phyloP scores from a whole-genome alignment of 1,139 yeast species.

The Blastobotrys buckinghamii region DNA sequence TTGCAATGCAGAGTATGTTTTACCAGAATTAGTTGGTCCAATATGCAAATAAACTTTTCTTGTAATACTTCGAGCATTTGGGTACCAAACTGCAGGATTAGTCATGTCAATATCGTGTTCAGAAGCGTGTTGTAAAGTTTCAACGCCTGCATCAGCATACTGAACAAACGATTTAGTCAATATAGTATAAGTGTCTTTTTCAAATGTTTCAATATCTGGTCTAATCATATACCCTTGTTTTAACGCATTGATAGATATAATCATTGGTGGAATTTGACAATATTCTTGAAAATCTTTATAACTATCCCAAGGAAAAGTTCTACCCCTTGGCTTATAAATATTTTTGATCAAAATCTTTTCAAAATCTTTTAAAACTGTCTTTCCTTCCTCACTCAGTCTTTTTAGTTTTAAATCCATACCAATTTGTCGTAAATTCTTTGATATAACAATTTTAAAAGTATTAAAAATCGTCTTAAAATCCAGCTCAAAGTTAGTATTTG shows the following conservation, averaged over 20 bases:
- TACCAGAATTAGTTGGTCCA: slow-evolving; percentile 98
- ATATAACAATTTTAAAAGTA: too few species aligned
- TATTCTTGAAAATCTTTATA: slow-evolving; percentile 8
- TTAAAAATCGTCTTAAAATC: too few species aligned
- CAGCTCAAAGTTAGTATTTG: too few species aligned
- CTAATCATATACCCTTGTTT: not conserved
- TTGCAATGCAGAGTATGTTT: slow-evolving; percentile 77
- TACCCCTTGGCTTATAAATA: not conserved
- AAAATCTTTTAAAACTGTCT: not conserved
- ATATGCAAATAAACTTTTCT: slow-evolving; percentile 83
- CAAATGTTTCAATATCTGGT: not conserved
- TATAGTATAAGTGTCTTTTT: not conserved
- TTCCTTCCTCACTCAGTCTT: not conserved
- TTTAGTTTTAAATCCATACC: not conserved
- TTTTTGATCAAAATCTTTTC: not conserved
- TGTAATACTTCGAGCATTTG: slow-evolving; percentile 74
- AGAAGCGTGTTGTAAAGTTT: not conserved
- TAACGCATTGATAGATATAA: slow-evolving; percentile 1
- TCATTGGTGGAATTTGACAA: slow-evolving; percentile 3
- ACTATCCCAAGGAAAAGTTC: slow-evolving; percentile 7
- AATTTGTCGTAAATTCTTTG: not conserved
- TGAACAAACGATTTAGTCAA: slow-evolving; percentile 4
- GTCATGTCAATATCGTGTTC: slow-evolving; percentile 15
- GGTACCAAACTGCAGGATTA: slow-evolving; percentile 78
- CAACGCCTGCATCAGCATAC: slow-evolving; percentile 1